Base-by-base conservation (phyloP, 73 alveolate genomes). In the Paramecium bursaria region DNA sequence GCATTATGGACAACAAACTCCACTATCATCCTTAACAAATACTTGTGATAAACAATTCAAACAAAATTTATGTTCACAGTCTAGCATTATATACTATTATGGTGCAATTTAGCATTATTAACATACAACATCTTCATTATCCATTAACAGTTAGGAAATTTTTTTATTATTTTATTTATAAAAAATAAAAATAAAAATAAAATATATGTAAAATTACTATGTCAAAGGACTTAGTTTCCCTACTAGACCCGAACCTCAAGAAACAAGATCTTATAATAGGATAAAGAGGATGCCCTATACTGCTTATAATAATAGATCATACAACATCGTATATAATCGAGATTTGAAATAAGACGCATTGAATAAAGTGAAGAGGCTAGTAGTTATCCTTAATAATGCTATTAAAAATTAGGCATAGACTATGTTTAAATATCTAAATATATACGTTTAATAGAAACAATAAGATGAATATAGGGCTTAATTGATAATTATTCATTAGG, bases 11-110 rank as follows among this genome's bases (percentile, higher is more conserved):
- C 82, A 67, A n/a, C 60, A 47, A 11, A 67, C 82, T 35, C 82
- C 82, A 39, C 82, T 67, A 11, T 67, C 82, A 42, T 67, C 82
- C 50, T 35, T 25, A 25, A 19, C 44, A 42, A 67, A 31, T 30
- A 57, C 82, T n/a, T 67, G 22, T 67, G 82, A 67, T 9, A 67
- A 39, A 57, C 82, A 67, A 67, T 35, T 39, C 21, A 67, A 42
- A 42, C 82, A 67, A 67, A 67, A 67, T 42, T 42, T 67, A 42
- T 67, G 82, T 7, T 67, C 82, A 21, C 82, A 67, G 44, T 67
- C 82, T 6, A 67, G 21, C 0, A 67, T 67, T 21, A 67, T 57
- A 67, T 39, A 67, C 17, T 67, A 67, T 5, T 53, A 39, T 21
- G 82, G 82, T 10, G 44, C 57, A 6, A 19, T 67, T 67, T 17